Evolutionary conservation across 768 basidiomycete genomes (phyloP), one percentile per base, ranked within the genome.

Genomic region (Mycena albidolilacea): DNA sequence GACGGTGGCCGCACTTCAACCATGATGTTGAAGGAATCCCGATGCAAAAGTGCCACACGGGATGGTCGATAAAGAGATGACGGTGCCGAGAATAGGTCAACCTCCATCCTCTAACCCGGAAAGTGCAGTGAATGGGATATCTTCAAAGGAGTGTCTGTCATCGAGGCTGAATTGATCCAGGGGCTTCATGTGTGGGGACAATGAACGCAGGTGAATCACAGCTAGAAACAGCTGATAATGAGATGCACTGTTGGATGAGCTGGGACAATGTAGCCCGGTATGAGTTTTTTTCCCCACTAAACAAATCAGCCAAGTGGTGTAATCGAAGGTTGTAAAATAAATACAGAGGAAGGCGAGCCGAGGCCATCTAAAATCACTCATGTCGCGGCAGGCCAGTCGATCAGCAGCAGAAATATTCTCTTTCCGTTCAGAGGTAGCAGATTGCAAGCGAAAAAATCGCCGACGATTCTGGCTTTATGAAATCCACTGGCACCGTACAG

Each of bases 51-150:
- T 30, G 30, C 23, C 23, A 23, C 30, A 30, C 30, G 30, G 30
- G 30, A 30, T 30, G 30, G 1, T 3, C 30, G 30, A 30, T 30
- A 30, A 30, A 30, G 30, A 30, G 30, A 30, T 30, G 30, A 30
- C 30, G 30, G 30, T 30, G 30, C 30, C 30, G 30, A 30, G 1
- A 30, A 30, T 30, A n/a, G 77, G 6, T 75, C 67, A 21, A 11
- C 23, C 17, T 30, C 30, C 30, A 14, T 55, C 23, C 11, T 55
- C 54, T 23, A 55, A 5, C 10, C 21, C 2, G 15, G 23, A 7
- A 5, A 11, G 23, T 12, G 10, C 23, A 14, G 54, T 7, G 54
- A 55, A 23, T 11, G 54, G 23, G 54, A 55, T 55, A 1, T 21
- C 2, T 75, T 70, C 15, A 19, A 39, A 21, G 46, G 35, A 52